These are phyloP conservation scores for Staphylotrichum tortipilum DNA, from an alignment of 495 filamentous ascomycete species.

Conservation along the genomic window DNA sequence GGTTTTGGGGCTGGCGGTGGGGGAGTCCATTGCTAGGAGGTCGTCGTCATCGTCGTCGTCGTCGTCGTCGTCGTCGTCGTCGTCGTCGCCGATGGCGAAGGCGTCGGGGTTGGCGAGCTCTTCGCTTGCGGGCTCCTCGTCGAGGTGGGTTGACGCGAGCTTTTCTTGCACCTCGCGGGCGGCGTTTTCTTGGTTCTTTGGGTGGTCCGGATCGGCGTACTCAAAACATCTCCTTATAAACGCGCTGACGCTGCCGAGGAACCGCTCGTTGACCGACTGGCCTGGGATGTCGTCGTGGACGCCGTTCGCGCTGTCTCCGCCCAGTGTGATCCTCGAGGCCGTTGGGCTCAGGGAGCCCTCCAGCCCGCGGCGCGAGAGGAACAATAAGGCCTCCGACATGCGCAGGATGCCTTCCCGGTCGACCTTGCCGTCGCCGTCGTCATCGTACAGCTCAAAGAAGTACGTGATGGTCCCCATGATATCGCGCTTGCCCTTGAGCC, in stretches of 20 bases:
- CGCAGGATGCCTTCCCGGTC: slow-evolving; percentile 92
- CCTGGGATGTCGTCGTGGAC: slow-evolving; percentile 29
- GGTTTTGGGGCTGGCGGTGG: slow-evolving; percentile 27
- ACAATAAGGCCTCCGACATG: slow-evolving; percentile 89
- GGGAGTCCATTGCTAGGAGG: slow-evolving; percentile 49
- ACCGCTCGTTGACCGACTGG: slow-evolving; percentile 58
- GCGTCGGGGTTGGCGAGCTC: slow-evolving; percentile 41
- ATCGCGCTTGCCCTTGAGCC: slow-evolving; percentile 83
- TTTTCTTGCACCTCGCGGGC: slow-evolving; percentile 3
- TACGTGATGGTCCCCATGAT: slow-evolving; percentile 97
- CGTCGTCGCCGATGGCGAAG: slow-evolving; percentile 75
- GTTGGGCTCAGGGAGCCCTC: slow-evolving; percentile 56
- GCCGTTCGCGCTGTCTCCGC: slow-evolving; percentile 24
- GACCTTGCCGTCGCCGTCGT: slow-evolving; percentile 83
- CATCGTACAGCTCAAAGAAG: slow-evolving; percentile 95
- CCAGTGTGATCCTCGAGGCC: slow-evolving; percentile 28
- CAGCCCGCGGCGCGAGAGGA: slow-evolving; percentile 82
- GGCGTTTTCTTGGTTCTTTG: slow-evolving; percentile 41
- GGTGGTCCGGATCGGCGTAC: slow-evolving; percentile 90
- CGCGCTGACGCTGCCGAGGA: slow-evolving; percentile 82
- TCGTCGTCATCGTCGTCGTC: slow-evolving; percentile 62
- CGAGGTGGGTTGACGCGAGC: slow-evolving; percentile 11
- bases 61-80: slow-evolving; percentile 50
- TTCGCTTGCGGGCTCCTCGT: slow-evolving; percentile 23
- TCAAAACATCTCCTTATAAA: slow-evolving; percentile 97